phyloP scores from a whole-genome alignment of 345 rosid species.

The Zanthoxylum bungeanum region DNA sequence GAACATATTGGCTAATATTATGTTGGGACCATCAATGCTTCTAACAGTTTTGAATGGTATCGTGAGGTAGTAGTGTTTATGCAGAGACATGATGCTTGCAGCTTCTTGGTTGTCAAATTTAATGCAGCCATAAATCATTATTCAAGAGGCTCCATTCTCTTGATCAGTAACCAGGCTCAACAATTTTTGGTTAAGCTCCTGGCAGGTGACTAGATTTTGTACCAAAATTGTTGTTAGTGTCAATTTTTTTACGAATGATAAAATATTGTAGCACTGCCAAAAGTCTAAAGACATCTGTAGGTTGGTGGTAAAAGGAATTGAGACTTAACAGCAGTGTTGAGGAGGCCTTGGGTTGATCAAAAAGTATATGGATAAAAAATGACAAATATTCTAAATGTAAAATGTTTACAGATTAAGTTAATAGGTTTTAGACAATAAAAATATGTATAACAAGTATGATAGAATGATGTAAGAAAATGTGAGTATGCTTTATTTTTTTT shows the following conservation, averaged over 20 bases:
- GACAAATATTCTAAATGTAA: no score
- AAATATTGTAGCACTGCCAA: background rate
- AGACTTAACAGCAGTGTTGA: background rate
- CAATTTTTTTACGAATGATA: background rate
- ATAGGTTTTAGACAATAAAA: no score
- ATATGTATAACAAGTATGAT: no score
- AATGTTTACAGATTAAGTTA: no score
- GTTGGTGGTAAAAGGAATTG: background rate
- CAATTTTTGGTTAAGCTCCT: slow-evolving; percentile 5
- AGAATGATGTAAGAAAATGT: no score
- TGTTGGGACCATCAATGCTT: background rate
- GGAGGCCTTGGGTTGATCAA: background rate
- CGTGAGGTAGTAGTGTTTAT: background rate
- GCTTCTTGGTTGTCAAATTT: background rate
- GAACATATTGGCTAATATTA: background rate
- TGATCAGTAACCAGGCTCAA: background rate
- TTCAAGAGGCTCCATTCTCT: no score
- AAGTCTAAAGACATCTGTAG: background rate
- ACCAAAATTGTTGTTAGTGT: background rate
- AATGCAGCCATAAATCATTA: background rate
- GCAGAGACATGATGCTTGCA: background rate
- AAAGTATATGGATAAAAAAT: background rate
- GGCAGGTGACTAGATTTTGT: background rate
- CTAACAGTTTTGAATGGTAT: background rate
- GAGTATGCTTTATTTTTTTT: no score